Conservation (phyloP, 805 yeast genomes). For the Candida tammaniensis region DNA sequence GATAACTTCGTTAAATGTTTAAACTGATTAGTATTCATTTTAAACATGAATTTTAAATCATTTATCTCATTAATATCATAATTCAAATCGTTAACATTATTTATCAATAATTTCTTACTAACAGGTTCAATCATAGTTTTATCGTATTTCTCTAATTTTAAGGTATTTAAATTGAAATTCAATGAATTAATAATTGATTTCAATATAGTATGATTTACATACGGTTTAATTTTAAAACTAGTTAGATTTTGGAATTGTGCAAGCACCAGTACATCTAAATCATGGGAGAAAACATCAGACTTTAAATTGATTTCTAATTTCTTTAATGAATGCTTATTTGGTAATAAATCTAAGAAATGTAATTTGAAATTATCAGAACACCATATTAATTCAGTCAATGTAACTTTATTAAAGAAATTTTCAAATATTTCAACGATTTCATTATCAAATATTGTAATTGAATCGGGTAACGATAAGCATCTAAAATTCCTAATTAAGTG, state of each 20-base stretch:
- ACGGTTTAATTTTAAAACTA: conserved; percentile 2
- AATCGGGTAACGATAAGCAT: conserved; percentile 40
- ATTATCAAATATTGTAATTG: conserved; percentile 34
- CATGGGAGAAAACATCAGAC: conserved; percentile 11
- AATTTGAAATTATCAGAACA: conserved; percentile 26
- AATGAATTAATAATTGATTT: neutral
- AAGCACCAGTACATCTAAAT: neutral
- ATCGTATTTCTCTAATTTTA: conserved; percentile 19
- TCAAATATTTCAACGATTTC: conserved; percentile 24
- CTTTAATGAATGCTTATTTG: conserved; percentile 22
- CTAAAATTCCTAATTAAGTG: conserved; percentile 23
- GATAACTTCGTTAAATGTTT: neutral
- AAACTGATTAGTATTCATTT: neutral
- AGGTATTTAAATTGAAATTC: neutral
- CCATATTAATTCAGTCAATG: conserved; percentile 32
- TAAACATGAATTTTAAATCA: conserved; percentile 6
- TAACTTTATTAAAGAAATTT: conserved; percentile 20
- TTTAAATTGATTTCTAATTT: conserved; percentile 30
- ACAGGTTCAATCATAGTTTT: conserved; percentile 13
- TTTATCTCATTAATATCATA: conserved; percentile 8
- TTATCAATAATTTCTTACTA: neutral
- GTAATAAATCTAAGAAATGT: conserved; percentile 27
- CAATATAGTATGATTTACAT: conserved; percentile 1
- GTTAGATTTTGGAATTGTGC: conserved; percentile 3
- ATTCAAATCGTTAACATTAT: conserved; percentile 5